Evolutionary conservation across 306 rosid genomes (phyloP).

Genomic region (Prosopis cineraria): DNA sequence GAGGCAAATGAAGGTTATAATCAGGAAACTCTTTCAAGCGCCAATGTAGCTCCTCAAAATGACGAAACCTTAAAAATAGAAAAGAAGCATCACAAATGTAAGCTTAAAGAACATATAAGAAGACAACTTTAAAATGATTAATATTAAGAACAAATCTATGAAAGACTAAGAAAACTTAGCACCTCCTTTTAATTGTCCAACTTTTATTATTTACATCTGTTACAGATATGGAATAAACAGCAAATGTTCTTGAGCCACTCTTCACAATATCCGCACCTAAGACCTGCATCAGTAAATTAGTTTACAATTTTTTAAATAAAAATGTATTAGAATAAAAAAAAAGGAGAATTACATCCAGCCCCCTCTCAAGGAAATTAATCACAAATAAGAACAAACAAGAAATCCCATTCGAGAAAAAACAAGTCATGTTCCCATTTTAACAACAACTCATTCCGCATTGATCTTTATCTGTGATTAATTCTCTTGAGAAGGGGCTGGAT

Average conservation of each 20-base stretch:
- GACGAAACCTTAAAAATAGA: slow-evolving; percentile 75
- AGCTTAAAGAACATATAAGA: slow-evolving; percentile 11
- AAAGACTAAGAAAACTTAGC: slow-evolving; percentile 31
- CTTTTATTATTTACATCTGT: slow-evolving; percentile 81
- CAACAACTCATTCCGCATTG: no score
- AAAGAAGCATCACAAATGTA: background rate
- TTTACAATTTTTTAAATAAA: slow-evolving; percentile 35
- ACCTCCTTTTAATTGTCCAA: slow-evolving; percentile 99
- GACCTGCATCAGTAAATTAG: slow-evolving; percentile 63
- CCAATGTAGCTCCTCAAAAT: slow-evolving; percentile 97
- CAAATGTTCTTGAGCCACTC: slow-evolving; percentile 92
- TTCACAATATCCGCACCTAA: slow-evolving; percentile 91
- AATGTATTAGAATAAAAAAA: slow-evolving; percentile 29
- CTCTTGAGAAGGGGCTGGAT: no score
- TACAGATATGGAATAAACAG: slow-evolving; percentile 89
- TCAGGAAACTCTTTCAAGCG: slow-evolving; percentile 84
- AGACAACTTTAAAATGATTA: slow-evolving; percentile 8
- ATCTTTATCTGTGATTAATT: no score
- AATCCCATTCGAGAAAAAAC: no score
- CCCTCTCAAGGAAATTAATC: no score
- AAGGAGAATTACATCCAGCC: no score
- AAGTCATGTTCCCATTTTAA: no score
- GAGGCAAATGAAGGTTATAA: slow-evolving; percentile 92
- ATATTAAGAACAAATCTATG: slow-evolving; percentile 24
- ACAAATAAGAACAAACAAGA: no score